Base-by-base conservation (phyloP, 192 early-diverging fungal species). In the Phlyctochytrium bullatum region DNA sequence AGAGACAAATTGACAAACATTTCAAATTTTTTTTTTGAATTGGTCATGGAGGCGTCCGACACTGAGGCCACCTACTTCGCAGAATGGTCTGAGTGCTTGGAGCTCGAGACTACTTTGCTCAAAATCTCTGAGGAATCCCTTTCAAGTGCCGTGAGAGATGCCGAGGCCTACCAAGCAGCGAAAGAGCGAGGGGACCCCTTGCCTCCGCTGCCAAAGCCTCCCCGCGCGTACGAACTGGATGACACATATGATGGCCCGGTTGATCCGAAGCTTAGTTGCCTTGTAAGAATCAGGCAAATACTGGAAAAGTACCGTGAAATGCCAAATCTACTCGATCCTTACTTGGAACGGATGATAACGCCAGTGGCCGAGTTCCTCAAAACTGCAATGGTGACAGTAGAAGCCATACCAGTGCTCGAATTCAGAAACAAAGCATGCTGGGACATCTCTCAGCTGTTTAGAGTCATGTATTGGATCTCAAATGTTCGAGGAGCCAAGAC, bases 401-500 rank as follows among this genome's bases (percentile, higher is more conserved):
- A 60, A 34, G 20, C 3, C 2, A 2, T 36, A 27, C 16, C 66
- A 0, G 2, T 29, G 24, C 33, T 33, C 32, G 27, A 73, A 17
- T 50, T 17, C 31, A 3, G 58, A 14, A n/a, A 56, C 30, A 12
- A 20, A 29, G 51, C 27, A 17, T 59, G 60, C 35, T 14, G 2
- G 2, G 52, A 28, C 23, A 33, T 74, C 12, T 53, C 63, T 36
- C 71, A 36, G 54, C 64, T 74, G 58, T 88, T 79, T 74, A 62
- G 69, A n/a, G 60, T 87, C 50, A 62, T 97, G 14, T 93, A 96
- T 68, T 79, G 82, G 29, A 70, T 97, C 51, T 88, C 85, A 74
- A 95, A 93, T 62, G 90, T 92, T 30, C 85, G 95, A 32, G 96
- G 97, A 10, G 88, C 88, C 78, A 97, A 99, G 74, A 88, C 90